Percentiles rank a stretch among this genome's conserved stretches.
phyloP scores from a whole-genome alignment of 2,329 filamentous ascomycete species.

The Alternaria triticimaculans region DNA sequence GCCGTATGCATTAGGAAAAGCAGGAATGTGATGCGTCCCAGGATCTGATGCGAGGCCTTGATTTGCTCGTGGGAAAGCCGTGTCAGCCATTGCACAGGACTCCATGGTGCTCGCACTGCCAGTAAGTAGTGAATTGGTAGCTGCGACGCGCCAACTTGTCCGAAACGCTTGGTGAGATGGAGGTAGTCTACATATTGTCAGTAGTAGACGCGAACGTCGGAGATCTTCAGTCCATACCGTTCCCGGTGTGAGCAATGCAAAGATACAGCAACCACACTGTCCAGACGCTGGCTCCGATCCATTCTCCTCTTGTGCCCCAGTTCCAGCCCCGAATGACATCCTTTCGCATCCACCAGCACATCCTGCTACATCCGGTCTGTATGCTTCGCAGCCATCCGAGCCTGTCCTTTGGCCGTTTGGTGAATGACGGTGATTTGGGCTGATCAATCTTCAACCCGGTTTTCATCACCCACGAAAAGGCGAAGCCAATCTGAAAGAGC shows the following conservation, averaged over 20 bases:
- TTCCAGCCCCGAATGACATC: slow-evolving; percentile 53
- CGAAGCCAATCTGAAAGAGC: slow-evolving; percentile 51
- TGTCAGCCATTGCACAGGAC: slow-evolving; percentile 60
- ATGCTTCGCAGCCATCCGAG: slow-evolving; percentile 32
- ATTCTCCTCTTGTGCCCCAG: slow-evolving; percentile 61
- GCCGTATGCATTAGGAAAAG: slow-evolving; percentile 60
- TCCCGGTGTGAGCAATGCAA: slow-evolving; percentile 58
- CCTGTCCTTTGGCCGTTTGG: slow-evolving; percentile 36
- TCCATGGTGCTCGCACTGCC: slow-evolving; percentile 58
- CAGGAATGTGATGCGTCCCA: slow-evolving; percentile 61
- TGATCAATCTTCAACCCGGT: slow-evolving; percentile 38
- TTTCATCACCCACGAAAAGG: slow-evolving; percentile 42
- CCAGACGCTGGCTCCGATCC: slow-evolving; percentile 58
- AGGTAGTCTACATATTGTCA: slow-evolving; percentile 60
- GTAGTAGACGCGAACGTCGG: background rate
- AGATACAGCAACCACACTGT: slow-evolving; percentile 60
- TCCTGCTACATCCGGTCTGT: slow-evolving; percentile 32
- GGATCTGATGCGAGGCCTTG: slow-evolving; percentile 64
- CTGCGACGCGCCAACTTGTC: slow-evolving; percentile 65
- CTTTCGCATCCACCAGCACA: slow-evolving; percentile 56
- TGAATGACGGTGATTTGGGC: slow-evolving; percentile 53
- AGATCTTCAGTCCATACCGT: slow-evolving; percentile 54
- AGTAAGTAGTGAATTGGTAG: slow-evolving; percentile 65
- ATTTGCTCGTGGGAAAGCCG: slow-evolving; percentile 62
- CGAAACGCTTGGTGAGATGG: slow-evolving; percentile 68